phyloP scores from a whole-genome alignment of 345 rosid species.

The Salix exigua region DNA sequence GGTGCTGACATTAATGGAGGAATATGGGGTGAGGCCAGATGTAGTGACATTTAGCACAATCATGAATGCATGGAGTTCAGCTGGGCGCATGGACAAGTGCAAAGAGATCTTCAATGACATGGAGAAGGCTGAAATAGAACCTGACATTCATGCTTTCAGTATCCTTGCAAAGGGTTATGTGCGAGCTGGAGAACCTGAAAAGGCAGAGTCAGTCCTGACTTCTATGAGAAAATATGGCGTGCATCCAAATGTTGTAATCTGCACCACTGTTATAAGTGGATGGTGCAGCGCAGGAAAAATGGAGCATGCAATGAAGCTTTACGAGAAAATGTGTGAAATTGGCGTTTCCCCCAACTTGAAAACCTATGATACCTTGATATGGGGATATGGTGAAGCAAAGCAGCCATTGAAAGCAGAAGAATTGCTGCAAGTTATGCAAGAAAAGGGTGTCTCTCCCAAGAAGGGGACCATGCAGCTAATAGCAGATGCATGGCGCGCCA shows the following conservation, averaged over 20 bases:
- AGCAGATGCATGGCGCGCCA: slow-evolving; percentile 72
- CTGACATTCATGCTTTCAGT: slow-evolving; percentile 68
- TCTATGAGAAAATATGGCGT: slow-evolving; percentile 55
- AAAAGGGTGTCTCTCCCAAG: slow-evolving; percentile 48
- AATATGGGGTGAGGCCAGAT: slow-evolving; percentile 64
- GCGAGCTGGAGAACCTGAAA: slow-evolving; percentile 66
- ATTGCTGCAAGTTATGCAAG: slow-evolving; percentile 58
- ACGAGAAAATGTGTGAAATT: slow-evolving; percentile 52
- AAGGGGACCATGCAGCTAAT: slow-evolving; percentile 64
- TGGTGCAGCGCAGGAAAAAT: slow-evolving; percentile 79
- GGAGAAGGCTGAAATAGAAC: slow-evolving; percentile 71
- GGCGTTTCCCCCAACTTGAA: slow-evolving; percentile 65
- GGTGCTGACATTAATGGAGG: slow-evolving; percentile 71
- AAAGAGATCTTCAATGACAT: slow-evolving; percentile 73
- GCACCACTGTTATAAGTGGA: slow-evolving; percentile 75
- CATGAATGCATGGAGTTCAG: slow-evolving; percentile 89
- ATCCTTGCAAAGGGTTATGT: slow-evolving; percentile 84
- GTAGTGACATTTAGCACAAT: slow-evolving; percentile 85
- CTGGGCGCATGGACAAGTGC: slow-evolving; percentile 81
- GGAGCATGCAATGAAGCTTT: slow-evolving; percentile 58
- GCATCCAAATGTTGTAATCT: slow-evolving; percentile 75
- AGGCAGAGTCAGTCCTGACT: slow-evolving; percentile 58
- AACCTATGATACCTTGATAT: slow-evolving; percentile 79
- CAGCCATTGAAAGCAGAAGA: slow-evolving; percentile 88
- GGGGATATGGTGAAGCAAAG: slow-evolving; percentile 84